Percentiles rank a stretch among this genome's conserved stretches.
Conservation (phyloP, 2,329 filamentous ascomycete genomes). For the Beauveria sp. region DNA sequence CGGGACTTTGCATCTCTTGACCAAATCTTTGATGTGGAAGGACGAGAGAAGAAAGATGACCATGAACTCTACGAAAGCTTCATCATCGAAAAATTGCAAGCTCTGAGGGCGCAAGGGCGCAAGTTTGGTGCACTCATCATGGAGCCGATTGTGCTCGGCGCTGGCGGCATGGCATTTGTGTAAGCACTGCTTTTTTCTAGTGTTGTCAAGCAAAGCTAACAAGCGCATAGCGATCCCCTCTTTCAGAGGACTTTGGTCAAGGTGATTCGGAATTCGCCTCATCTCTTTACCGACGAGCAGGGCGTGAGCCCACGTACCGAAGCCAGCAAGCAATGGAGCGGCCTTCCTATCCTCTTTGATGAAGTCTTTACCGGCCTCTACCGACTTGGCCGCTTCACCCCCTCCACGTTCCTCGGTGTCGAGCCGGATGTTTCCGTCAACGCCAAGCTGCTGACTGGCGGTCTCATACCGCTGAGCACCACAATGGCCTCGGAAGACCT, state of each 20-base stretch:
- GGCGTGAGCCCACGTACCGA: constrained; percentile 7
- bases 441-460: constrained; percentile 78
- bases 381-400: constrained; percentile 65
- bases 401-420: constrained; percentile 60
- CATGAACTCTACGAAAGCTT: constrained; percentile 50
- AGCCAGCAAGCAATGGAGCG: constrained; percentile 48
- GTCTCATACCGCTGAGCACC: constrained; percentile 67
- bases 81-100: constrained; percentile 47
- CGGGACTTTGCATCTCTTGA: constrained; percentile 40
- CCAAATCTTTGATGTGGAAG: constrained; percentile 53
- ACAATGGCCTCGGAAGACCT: constrained; percentile 69
- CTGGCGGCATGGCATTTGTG: constrained; percentile 77
- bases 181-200: constrained; percentile 31
- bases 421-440: constrained; percentile 72
- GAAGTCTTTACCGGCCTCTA: constrained; percentile 85
- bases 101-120: constrained; percentile 46
- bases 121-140: constrained; percentile 73
- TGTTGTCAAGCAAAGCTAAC: constrained; percentile 11
- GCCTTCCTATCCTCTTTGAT: constrained; percentile 73
- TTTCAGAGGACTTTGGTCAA: constrained; percentile 68
- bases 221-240: constrained; percentile 58
- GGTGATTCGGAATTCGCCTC: constrained; percentile 52
- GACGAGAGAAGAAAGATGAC: constrained; percentile 36
- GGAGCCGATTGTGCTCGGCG: constrained; percentile 73
- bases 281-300: constrained; percentile 40